Evolutionary conservation across 306 rosid species (phyloP), one percentile per base, ranked within the genome.

Genomic region (Acacia confusa): DNA sequence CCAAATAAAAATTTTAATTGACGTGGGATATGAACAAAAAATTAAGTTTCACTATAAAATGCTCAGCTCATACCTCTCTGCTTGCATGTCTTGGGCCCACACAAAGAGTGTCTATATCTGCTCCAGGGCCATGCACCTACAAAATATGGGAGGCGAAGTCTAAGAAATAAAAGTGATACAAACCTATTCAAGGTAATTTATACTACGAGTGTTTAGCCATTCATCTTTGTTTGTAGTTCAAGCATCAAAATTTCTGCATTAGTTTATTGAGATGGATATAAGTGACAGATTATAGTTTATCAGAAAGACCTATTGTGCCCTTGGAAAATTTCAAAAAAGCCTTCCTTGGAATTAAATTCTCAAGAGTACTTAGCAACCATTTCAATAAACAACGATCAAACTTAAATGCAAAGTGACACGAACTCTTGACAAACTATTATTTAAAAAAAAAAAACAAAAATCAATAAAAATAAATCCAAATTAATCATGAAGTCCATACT

Each of bases 101-200:
- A 72, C 99, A 95, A 32, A 95, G 97, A 38, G 98, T 93, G 81
- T 95, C 98, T 69, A 93, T 93, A 84, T 95, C 99, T 41, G 98
- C 98, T 66, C 99, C 98, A 57, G 99, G 99, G 75, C 98, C 96
- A 88, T 95, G 97, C 74, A 95, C 99, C 99, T 95, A 76, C 70
- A 82, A 83, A 68, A 77, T 77, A 81, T 32, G 73, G 64, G 67
- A 67, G 20, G 57, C 55, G 58, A 74, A 9, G 0, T 38, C 80
- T 64, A 36, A 72, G 45, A 9, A 45, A 73, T 19, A 71, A 34
- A 48, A 15, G 11, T 73, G 72, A 28, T 10, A 4, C 52, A 78
- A 34, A 65, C 60, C 50, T 45, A 30, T 4, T 1, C 8, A 47
- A 44, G 15, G 76, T 34, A 58, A 71, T 13, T 75, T 48, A 41